Percentiles rank a stretch among this genome's conserved stretches.
These are phyloP conservation scores for Murraya koenigii DNA, from an alignment of 345 rosid species.

Conservation along the genomic window DNA sequence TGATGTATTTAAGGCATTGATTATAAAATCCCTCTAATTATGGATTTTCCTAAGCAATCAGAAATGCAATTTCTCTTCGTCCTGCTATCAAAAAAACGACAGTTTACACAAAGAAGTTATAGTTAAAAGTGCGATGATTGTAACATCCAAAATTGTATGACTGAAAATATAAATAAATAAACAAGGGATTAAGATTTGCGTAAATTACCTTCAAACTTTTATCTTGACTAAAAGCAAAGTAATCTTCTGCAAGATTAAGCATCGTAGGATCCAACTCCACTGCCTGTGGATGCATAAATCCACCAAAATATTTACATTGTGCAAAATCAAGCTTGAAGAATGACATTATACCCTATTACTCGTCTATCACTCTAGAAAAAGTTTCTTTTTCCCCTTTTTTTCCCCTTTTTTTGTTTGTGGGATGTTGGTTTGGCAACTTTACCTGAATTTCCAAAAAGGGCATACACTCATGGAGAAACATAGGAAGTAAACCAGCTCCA, in stretches of 20 bases:
- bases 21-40: not conserved
- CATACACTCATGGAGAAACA: slow-evolving; percentile 77
- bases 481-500: slow-evolving; percentile 96
- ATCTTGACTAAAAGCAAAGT: slow-evolving; percentile 65
- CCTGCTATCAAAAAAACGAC: not conserved
- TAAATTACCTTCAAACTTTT: slow-evolving; percentile 61
- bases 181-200: not conserved
- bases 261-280: slow-evolving; percentile 84
- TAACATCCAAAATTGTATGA: not conserved
- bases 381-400: not conserved
- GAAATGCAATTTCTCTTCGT: not conserved
- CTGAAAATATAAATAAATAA: not conserved
- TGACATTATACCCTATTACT: not conserved
- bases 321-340: slow-evolving; percentile 10
- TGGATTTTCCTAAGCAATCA: not conserved
- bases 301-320: slow-evolving; percentile 9
- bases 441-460: slow-evolving; percentile 72
- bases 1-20: not conserved
- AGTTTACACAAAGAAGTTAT: not conserved
- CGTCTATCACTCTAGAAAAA: not conserved
- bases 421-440: slow-evolving; percentile 10
- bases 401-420: not conserved
- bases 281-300: slow-evolving; percentile 40
- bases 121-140: not conserved
- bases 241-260: slow-evolving; percentile 57